Evolutionary conservation across 2,329 filamentous ascomycete species (phyloP), one percentile per base, ranked within the genome.

Genomic region (Epichloe glyceriae): DNA sequence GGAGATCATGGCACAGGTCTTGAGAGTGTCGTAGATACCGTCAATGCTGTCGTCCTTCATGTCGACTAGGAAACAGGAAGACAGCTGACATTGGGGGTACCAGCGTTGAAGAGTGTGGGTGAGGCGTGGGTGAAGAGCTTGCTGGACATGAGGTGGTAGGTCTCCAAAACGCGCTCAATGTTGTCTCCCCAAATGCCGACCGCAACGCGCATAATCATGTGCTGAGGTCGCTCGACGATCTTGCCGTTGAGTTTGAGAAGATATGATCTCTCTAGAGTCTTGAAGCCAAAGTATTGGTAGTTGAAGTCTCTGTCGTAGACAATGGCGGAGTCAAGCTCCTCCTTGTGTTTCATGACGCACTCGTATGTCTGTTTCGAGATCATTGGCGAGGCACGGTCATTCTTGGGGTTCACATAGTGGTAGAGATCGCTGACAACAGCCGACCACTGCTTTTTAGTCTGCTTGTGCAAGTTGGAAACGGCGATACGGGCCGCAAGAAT

Each of bases 381-480:
- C 93, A 98, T 98, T 52, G 93, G 91, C 47, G 90, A 91, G 7
- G 77, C 67, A 59, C 77, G 84, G 56, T 75, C 73, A 70, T 95
- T 98, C 74, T 88, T 95, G 55, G 91, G 89, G 74, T 98, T 98
- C 70, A 95, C 75, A 70, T 96, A 98, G 74, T 93, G 79, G 73
- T 91, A 96, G 41, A 98, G 82, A 63, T 98, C 93, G 61, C 82
- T 84, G 61, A 98, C 80, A 53, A 98, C 93, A 47, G 88, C 77
- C n/a, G 93, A 97, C 76, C 94, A 98, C 68, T 97, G 91, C 79
- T 98, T 98, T 81, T 97, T 97, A 57, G 93, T 98, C 79, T 98
- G 93, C 75, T 98, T 98, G 83, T 98, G 93, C 53, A 98, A 85
- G 75, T 98, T 98, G 64, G 93, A 98, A 50, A 98, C 93, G 60